Evolutionary conservation across 345 rosid species (phyloP), one percentile per base, ranked within the genome.

Genomic region (Clausena lansium): DNA sequence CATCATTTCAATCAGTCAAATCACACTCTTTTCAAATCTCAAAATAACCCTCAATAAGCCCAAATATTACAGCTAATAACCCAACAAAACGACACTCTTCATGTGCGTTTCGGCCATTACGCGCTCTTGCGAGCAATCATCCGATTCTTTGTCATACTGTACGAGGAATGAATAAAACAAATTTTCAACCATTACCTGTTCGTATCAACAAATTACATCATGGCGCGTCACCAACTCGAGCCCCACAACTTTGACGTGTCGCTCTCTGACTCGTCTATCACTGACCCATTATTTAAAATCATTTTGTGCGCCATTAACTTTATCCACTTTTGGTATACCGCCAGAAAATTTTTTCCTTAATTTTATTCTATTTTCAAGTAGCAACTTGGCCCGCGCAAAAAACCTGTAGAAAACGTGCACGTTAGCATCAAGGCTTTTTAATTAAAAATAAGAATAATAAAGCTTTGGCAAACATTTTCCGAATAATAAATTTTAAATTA

Each of bases 301-400:
- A 15, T 9, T 28, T 73, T 62, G 19, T 75, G 78, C 62, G 78
- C 78, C 70, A 30, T n/a, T 7, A 32, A 28, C 32, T 28, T 32
- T 50, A 32, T 54, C 27, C 20, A 1, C 20, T 25, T 62, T 24
- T 50, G 65, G 20, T 1, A 52, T 47, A 62, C 78, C 78, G 75
- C 71, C 65, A 35, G 78, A 74, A 69, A 25, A 20, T n/a, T 20
- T 61, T 20, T 2, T 4, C 25, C 9, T 36, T 19, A 52, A n/a
- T 54, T 70, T 67, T 59, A 15, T 30, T 24, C 2, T 35, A 2
- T n/a, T 28, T 57, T 73, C 36, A 58, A 50, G 4, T 13, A 4
- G 39, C 22, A 36, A 0, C 13, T 27, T 36, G 4, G 36, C 83
- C 72, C 73, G 71, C 72, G n/a, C 72, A 71, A 62, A 75, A 55